A percentile compares a stretch with the other conserved stretches of the same genome.
phyloP scores from a whole-genome alignment of 305 asterid species.

The Fraxinus albicans region DNA sequence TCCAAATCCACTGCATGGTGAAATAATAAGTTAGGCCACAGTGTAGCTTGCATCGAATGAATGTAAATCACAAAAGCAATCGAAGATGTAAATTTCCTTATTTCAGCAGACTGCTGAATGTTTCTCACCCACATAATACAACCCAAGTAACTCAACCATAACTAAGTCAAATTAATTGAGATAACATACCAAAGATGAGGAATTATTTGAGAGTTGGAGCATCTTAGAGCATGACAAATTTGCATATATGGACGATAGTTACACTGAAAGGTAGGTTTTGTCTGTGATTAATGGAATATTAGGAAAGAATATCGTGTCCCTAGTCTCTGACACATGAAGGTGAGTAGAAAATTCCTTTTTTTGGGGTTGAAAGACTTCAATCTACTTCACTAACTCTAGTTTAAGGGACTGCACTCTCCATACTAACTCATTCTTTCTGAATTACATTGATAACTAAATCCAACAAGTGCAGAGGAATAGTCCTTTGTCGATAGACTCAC shows the following conservation, averaged over 20 bases:
- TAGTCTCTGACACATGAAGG: background rate
- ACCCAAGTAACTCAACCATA: background rate
- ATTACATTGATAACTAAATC: background rate
- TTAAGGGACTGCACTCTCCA: background rate
- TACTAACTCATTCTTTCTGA: background rate
- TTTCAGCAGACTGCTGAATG: background rate
- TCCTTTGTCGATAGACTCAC: background rate
- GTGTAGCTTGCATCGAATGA: background rate
- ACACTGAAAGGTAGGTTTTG: background rate
- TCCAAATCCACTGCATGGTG: conserved; percentile 70
- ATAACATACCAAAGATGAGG: background rate
- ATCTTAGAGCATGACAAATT: background rate
- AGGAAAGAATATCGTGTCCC: background rate
- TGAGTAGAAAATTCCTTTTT: background rate
- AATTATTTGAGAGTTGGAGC: background rate
- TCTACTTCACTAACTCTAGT: background rate
- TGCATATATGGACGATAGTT: background rate
- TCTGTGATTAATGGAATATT: background rate
- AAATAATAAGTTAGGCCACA: conserved; percentile 21
- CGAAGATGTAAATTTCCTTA: background rate
- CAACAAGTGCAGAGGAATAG: background rate
- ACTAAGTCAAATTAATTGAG: background rate
- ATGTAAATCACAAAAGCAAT: background rate
- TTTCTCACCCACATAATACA: background rate
- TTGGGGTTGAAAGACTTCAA: background rate